A percentile compares a stretch with the other conserved stretches of the same genome.
These are phyloP conservation scores for Diaporthe sp. DNA, from an alignment of 2,329 filamentous ascomycete species.

Conservation along the genomic window DNA sequence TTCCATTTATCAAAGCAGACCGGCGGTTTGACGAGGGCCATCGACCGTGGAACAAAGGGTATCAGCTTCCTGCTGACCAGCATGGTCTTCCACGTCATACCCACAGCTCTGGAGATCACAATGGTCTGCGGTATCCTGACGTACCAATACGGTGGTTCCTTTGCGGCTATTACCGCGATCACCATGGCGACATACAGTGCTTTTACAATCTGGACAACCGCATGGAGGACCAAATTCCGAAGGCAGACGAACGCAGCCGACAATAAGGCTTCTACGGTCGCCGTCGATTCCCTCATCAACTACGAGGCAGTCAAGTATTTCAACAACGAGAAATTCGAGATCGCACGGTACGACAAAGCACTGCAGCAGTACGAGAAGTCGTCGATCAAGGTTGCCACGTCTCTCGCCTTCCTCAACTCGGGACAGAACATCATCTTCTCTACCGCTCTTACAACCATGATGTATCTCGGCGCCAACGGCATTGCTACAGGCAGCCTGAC, in stretches of 20 bases:
- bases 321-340: conserved; percentile 98
- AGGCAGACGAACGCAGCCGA: conserved; percentile 96
- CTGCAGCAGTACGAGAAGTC: conserved; percentile 89
- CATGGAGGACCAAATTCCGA: conserved; percentile 97
- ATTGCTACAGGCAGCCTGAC: conserved; percentile 86
- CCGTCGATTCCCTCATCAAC: conserved; percentile 97
- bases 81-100: conserved; percentile 98
- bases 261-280: conserved; percentile 93
- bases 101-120: conserved; percentile 91
- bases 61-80: conserved; percentile 97
- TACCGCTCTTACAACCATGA: conserved; percentile 92
- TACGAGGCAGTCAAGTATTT: conserved; percentile 99
- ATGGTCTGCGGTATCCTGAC: conserved; percentile 97
- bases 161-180: conserved; percentile 87
- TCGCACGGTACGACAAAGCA: conserved; percentile 88
- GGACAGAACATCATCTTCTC: conserved; percentile 99
- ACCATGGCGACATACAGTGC: conserved; percentile 96
- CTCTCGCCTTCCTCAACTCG: conserved; percentile 90
- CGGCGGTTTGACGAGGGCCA: conserved; percentile 90
- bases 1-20: conserved; percentile 97
- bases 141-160: conserved; percentile 93
- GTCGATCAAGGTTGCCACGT: conserved; percentile 97
- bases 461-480: conserved; percentile 94
- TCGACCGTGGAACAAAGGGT: conserved; percentile 97
- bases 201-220: conserved; percentile 97